A percentile compares a stretch with the other conserved stretches of the same genome.
phyloP scores from a whole-genome alignment of 306 rosid species.

The Cucurbita moschata region DNA sequence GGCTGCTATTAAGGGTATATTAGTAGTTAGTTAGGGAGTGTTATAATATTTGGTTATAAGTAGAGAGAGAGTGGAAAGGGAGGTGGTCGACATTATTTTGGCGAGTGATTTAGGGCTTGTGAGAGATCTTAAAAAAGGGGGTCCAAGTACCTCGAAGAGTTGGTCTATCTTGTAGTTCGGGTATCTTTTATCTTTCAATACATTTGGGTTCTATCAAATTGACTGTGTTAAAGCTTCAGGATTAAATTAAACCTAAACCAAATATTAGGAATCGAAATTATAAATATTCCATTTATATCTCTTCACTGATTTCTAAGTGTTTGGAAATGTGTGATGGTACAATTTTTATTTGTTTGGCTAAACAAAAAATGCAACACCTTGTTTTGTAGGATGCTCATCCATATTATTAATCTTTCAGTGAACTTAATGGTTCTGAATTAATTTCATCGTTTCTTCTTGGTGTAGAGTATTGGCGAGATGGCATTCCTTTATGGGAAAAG shows the following conservation, averaged over 20 bases:
- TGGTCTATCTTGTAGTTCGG: no score
- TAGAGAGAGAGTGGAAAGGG: no score
- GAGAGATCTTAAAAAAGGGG: no score
- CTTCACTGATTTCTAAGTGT: background rate
- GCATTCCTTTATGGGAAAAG: conserved; percentile 87
- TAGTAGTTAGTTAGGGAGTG: no score
- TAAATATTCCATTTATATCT: background rate
- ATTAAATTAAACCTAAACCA: background rate
- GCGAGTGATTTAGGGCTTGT: no score
- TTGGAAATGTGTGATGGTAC: background rate
- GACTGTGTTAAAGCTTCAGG: background rate
- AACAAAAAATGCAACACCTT: background rate
- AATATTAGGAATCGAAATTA: background rate
- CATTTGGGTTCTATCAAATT: no score
- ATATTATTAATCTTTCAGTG: background rate
- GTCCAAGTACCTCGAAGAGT: no score
- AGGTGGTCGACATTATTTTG: no score
- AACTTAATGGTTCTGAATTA: background rate
- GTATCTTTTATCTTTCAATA: no score
- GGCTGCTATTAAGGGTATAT: no score
- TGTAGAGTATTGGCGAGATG: conserved; percentile 41
- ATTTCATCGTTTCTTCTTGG: background rate
- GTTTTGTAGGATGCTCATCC: background rate
- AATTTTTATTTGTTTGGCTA: background rate
- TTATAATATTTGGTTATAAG: no score